Evolutionary conservation across 805 yeast genomes (phyloP).

Genomic region (Blastobotrys mokoenaii): DNA sequence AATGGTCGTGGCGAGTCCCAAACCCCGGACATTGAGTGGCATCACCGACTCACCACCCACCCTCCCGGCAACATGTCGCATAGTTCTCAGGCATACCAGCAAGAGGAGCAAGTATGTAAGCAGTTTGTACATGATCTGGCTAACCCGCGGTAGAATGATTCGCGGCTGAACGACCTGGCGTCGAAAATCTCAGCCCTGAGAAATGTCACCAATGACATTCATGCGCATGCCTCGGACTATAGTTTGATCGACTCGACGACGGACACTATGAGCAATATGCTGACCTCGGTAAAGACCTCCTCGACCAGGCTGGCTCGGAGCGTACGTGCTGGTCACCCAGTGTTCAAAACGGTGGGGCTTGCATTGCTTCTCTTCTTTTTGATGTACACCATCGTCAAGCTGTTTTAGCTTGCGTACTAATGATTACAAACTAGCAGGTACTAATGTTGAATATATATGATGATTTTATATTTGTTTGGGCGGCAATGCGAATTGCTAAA

Average conservation of each 20-base stretch:
- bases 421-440: background rate
- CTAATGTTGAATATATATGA: no score
- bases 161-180: conserved; percentile 53
- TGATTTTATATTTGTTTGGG: no score
- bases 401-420: conserved; percentile 28
- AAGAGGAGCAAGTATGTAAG: conserved; percentile 24
- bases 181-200: conserved; percentile 57
- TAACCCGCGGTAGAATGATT: conserved; percentile 43
- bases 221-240: conserved; percentile 49
- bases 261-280: conserved; percentile 43
- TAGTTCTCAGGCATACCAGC: conserved; percentile 13
- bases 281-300: conserved; percentile 42
- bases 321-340: conserved; percentile 48
- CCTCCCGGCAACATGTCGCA: no score
- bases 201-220: conserved; percentile 59
- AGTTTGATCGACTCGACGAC: conserved; percentile 35
- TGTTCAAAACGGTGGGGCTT: conserved; percentile 50
- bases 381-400: conserved; percentile 45
- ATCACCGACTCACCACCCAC: background rate
- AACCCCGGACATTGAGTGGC: background rate
- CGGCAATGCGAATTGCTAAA: no score
- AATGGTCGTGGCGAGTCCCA: background rate
- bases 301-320: conserved; percentile 47
- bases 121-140: background rate
- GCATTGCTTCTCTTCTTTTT: conserved; percentile 49